A percentile compares a stretch with the other conserved stretches of the same genome.
Evolutionary conservation across 257 asterid species (phyloP).

Genomic region (Capsicum pubescens): DNA sequence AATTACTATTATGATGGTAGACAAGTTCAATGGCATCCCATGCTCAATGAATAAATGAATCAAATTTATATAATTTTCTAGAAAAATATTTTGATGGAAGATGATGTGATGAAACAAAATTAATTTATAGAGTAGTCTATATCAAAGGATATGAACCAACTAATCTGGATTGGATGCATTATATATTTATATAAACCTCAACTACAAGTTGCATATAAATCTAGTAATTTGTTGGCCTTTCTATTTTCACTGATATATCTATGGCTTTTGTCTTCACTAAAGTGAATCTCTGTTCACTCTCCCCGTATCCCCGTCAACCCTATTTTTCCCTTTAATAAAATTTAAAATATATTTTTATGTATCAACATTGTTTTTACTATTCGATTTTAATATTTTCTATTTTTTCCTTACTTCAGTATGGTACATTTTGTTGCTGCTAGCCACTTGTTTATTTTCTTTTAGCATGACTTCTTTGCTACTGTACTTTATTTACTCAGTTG

Average conservation of each 20-base stretch:
- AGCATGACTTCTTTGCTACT: too few relatives aligned
- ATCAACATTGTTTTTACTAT: too few relatives aligned
- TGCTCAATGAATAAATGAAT: too few relatives aligned
- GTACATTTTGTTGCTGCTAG: too few relatives aligned
- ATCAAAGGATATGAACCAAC: slow-evolving; percentile 18
- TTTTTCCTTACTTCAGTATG: too few relatives aligned
- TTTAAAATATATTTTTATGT: not conserved
- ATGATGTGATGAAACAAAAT: not conserved
- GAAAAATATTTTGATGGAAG: not conserved
- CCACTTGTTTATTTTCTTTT: too few relatives aligned
- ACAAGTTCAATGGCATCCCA: not conserved
- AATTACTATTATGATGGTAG: too few relatives aligned
- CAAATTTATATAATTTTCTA: too few relatives aligned
- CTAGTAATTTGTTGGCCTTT: slow-evolving; percentile 15
- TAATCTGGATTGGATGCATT: not conserved
- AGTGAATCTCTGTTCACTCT: slow-evolving; percentile 17
- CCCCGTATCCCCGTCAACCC: not conserved
- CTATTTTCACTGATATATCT: slow-evolving; percentile 22
- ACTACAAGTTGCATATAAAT: slow-evolving; percentile 18
- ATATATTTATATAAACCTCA: not conserved
- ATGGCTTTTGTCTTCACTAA: not conserved
- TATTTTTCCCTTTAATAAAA: not conserved
- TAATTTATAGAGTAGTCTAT: slow-evolving; percentile 14
- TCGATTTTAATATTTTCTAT: too few relatives aligned
- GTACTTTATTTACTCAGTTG: too few relatives aligned